Base-by-base conservation (phyloP, 78 protist species). In the Diacronema lutheri region DNA sequence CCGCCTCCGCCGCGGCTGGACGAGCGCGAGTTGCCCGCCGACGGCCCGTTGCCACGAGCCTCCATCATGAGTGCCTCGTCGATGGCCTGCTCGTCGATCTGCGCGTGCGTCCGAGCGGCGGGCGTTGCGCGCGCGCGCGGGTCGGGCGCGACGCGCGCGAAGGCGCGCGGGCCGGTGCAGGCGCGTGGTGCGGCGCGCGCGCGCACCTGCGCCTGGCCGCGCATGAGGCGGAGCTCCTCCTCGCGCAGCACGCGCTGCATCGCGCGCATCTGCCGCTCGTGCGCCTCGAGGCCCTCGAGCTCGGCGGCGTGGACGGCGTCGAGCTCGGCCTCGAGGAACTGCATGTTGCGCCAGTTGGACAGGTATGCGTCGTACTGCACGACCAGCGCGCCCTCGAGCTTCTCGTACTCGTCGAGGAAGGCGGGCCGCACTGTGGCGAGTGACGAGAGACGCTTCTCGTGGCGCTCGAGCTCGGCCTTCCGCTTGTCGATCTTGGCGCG, bases 391-490 rank as follows among this genome's bases (percentile, higher is more conserved):
- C 41, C 41, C 21, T 65, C 41, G 44, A n/a, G 71, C 13, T 19
- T 38, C 66, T 83, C 86, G 78, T 64, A 83, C 35, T 83, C 86
- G 35, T 83, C 86, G 77, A 83, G 62, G 56, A 83, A 83, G 35
- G 86, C 61, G n/a, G 86, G 86, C 12, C 88, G 56, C 38, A 84
- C 88, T 2, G 82, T 46, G 66, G 68, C 57, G 3, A 84, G 65
- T 50, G 72, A 62, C 7, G 26, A 35, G 23, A 84, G 46, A 16
- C 88, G 88, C 58, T 84, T 84, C 62, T 21, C n/a, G 50, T 40
- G 31, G 19, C 88, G 40, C 20, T 73, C 61, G n/a, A 84, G 77
- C 46, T 84, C 88, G 50, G 20, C 26, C 77, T 40, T 29, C 46
- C 20, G 4, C 79, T 62, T 65, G 12, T 84, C 64, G 38, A 84